Percentiles rank a stretch among this genome's conserved stretches.
These are phyloP conservation scores for Daphne laureola DNA, from an alignment of 441 rosid species.

Conservation along the genomic window DNA sequence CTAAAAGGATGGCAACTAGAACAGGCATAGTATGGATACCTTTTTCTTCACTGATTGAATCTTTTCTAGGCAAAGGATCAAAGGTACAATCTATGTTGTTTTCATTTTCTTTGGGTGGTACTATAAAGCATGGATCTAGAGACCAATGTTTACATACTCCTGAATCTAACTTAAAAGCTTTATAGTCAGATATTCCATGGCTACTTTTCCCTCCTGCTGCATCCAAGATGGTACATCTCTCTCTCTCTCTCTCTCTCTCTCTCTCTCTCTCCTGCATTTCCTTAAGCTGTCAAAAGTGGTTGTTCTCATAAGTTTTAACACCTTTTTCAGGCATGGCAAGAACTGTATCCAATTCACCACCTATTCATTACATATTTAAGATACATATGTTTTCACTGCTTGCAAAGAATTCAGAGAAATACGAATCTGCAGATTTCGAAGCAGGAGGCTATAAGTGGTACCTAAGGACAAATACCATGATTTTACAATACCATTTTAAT, in stretches of 20 bases:
- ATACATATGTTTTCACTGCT: conserved; percentile 46
- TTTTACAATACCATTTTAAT: neutral
- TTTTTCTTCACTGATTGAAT: too few relatives aligned
- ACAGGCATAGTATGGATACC: too few relatives aligned
- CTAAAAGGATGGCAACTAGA: too few relatives aligned
- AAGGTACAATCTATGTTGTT: too few relatives aligned
- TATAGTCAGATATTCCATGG: neutral
- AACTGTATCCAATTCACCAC: conserved; percentile 30
- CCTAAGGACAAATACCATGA: neutral
- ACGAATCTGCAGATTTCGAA: conserved; percentile 54
- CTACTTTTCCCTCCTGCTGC: neutral
- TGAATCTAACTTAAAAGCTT: neutral
- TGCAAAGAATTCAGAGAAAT: conserved; percentile 34
- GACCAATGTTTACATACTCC: neutral
- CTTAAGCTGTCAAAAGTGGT: neutral
- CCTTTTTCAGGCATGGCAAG: conserved; percentile 14
- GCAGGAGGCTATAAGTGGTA: conserved; percentile 77
- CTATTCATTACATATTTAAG: conserved; percentile 41
- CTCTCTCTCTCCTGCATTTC: neutral
- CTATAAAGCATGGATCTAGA: too few relatives aligned
- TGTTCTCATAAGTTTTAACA: neutral
- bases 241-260: neutral
- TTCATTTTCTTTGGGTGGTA: too few relatives aligned
- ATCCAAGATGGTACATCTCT: too few relatives aligned
- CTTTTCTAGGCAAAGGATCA: too few relatives aligned